Percentiles rank a stretch among this genome's conserved stretches.
phyloP scores from a whole-genome alignment of 1,284 basidiomycete species.

The Laetiporus sulphureus region DNA sequence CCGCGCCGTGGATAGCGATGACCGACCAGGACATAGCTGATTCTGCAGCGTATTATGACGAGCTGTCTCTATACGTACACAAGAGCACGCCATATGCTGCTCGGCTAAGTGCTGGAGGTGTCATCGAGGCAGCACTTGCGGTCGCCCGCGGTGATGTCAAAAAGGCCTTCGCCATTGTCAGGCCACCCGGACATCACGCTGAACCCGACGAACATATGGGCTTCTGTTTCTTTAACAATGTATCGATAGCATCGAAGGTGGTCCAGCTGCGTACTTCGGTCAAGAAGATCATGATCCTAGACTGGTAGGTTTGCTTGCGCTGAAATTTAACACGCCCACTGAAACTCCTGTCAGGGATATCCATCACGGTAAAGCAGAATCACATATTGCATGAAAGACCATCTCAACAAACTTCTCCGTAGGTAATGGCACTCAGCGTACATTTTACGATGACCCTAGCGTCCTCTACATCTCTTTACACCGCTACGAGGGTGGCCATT shows the following conservation, averaged over 20 bases:
- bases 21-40: conserved; percentile 66
- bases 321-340: background rate
- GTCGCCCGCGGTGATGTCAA: conserved; percentile 79
- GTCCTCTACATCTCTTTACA: conserved; percentile 97
- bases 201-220: conserved; percentile 98
- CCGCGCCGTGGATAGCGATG: conserved; percentile 47
- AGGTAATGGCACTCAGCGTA: conserved; percentile 94
- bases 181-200: conserved; percentile 97
- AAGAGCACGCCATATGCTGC: conserved; percentile 82
- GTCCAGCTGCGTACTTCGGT: conserved; percentile 63
- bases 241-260: conserved; percentile 85
- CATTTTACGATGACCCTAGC: conserved; percentile 87
- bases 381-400: background rate
- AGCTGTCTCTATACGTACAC: conserved; percentile 89
- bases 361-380: conserved; percentile 73
- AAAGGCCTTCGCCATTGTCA: conserved; percentile 92
- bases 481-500: conserved; percentile 85
- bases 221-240: conserved; percentile 99
- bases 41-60: conserved; percentile 78
- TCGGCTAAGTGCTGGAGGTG: conserved; percentile 87
- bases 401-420: background rate
- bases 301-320: conserved; percentile 61
- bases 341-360: conserved; percentile 68
- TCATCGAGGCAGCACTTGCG: conserved; percentile 85
- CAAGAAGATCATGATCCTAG: conserved; percentile 85